phyloP scores from a whole-genome alignment of 345 rosid genomes.

The Crucihimalaya himalaica region DNA sequence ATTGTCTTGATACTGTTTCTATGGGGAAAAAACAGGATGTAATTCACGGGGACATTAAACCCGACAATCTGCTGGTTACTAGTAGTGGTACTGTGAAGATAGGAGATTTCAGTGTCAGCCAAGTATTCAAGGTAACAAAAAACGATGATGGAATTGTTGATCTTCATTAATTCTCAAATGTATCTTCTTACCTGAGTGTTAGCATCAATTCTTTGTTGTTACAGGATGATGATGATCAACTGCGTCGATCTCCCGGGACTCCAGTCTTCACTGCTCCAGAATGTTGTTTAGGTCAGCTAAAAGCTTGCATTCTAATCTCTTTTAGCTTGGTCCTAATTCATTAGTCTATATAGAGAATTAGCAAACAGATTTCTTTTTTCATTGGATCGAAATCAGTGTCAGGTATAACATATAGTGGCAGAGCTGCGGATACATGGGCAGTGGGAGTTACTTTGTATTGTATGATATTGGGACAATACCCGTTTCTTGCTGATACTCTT shows the following conservation, averaged over 20 bases:
- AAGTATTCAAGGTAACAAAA: constrained; percentile 82
- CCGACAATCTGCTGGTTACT: constrained; percentile 94
- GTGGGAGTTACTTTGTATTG: constrained; percentile 90
- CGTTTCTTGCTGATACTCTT: constrained; percentile 92
- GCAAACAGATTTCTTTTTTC: neutral
- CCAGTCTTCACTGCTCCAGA: constrained; percentile 99
- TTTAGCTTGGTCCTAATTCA: constrained; percentile 12
- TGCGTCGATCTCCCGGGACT: constrained; percentile 97
- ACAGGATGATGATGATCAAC: constrained; percentile 94
- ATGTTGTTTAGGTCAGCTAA: constrained; percentile 91
- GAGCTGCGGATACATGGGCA: constrained; percentile 97
- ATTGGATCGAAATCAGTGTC: constrained; percentile 34
- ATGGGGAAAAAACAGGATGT: constrained; percentile 55
- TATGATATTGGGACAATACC: constrained; percentile 84
- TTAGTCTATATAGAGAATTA: neutral
- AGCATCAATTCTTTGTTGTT: constrained; percentile 8
- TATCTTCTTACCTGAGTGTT: constrained; percentile 5
- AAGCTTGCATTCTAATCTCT: constrained; percentile 5
- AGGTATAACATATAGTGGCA: constrained; percentile 88
- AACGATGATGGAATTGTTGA: neutral
- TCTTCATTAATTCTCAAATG: constrained; percentile 1
- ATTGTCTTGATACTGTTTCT: constrained; percentile 17
- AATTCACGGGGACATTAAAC: constrained; percentile 97
- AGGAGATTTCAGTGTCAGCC: constrained; percentile 98
- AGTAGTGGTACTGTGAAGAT: constrained; percentile 78